Conservation (phyloP, 176 grass and related monocot species). For the Hsuehochloa calcarea region DNA sequence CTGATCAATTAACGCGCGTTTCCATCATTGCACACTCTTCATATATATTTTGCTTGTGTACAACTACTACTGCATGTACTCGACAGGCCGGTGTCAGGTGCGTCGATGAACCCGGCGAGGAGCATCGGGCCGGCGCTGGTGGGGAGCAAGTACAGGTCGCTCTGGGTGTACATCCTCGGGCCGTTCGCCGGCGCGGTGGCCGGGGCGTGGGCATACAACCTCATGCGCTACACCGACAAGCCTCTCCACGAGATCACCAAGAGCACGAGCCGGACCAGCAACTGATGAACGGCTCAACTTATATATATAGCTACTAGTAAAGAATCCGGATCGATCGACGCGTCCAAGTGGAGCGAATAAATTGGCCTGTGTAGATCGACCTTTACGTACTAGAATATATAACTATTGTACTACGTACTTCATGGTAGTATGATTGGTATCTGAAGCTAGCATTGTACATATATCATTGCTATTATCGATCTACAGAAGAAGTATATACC, state of each 20-base stretch:
- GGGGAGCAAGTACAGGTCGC: conserved; percentile 40
- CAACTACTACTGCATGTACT: too few species aligned
- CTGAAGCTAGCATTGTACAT: too few species aligned
- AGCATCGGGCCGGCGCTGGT: conserved; percentile 67
- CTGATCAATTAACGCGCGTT: too few species aligned
- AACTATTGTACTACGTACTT: too few species aligned
- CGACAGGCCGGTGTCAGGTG: conserved; percentile 54
- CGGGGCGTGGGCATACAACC: conserved; percentile 70
- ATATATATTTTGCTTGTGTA: too few species aligned
- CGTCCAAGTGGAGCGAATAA: background rate
- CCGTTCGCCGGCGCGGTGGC: conserved; percentile 58
- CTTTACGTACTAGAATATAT: background rate
- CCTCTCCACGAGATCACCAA: conserved; percentile 54
- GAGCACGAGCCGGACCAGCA: conserved; percentile 3
- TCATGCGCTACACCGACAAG: conserved; percentile 67
- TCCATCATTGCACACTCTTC: too few species aligned
- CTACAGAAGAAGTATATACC: too few species aligned
- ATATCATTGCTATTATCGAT: too few species aligned
- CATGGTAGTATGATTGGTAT: too few species aligned
- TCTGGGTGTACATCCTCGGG: conserved; percentile 89
- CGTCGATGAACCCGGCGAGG: conserved; percentile 83
- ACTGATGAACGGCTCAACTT: background rate
- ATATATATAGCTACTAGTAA: too few species aligned
- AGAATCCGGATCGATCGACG: background rate
- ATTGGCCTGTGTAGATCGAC: background rate